Evolutionary conservation across 805 yeast species (phyloP).

Genomic region (Starmerella powellii): DNA sequence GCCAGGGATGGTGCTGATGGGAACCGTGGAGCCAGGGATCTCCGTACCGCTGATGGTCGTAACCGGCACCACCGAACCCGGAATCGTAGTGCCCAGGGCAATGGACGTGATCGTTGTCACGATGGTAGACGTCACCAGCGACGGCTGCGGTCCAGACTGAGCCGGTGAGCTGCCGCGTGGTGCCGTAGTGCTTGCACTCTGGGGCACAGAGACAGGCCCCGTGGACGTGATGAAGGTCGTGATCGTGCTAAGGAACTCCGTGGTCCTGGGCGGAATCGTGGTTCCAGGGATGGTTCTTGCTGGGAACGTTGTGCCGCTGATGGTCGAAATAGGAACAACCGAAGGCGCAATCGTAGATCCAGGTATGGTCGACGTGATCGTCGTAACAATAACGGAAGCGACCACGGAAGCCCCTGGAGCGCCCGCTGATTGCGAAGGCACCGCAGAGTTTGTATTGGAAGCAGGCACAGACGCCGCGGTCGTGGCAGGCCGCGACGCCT

Average conservation of each 20-base stretch:
- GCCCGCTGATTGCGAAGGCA: too few species aligned
- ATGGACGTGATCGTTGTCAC: constrained; percentile 9
- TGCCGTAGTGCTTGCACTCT: too few species aligned
- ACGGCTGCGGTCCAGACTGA: too few species aligned
- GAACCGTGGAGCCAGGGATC: constrained; percentile 18
- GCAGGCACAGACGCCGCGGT: too few species aligned
- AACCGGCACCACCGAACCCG: constrained; percentile 15
- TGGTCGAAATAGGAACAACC: constrained; percentile 2
- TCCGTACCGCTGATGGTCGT: constrained; percentile 9
- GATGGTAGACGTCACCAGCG: constrained; percentile 7
- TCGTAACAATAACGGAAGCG: too few species aligned
- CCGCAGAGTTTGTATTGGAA: too few species aligned
- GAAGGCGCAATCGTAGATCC: too few species aligned
- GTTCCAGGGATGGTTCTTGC: constrained; percentile 4
- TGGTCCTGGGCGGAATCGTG: constrained; percentile 11
- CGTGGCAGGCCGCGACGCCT: too few species aligned
- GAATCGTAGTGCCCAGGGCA: constrained; percentile 20
- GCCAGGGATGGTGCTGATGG: neutral
- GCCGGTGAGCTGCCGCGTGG: too few species aligned
- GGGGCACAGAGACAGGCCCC: neutral
- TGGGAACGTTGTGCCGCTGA: constrained; percentile 5
- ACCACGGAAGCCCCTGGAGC: too few species aligned
- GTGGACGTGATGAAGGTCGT: constrained; percentile 7
- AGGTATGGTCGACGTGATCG: too few species aligned
- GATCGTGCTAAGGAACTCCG: constrained; percentile 13